These are phyloP conservation scores for Aaosphaeria arxii DNA, from an alignment of 2,329 filamentous ascomycete genomes.

Conservation along the genomic window DNA sequence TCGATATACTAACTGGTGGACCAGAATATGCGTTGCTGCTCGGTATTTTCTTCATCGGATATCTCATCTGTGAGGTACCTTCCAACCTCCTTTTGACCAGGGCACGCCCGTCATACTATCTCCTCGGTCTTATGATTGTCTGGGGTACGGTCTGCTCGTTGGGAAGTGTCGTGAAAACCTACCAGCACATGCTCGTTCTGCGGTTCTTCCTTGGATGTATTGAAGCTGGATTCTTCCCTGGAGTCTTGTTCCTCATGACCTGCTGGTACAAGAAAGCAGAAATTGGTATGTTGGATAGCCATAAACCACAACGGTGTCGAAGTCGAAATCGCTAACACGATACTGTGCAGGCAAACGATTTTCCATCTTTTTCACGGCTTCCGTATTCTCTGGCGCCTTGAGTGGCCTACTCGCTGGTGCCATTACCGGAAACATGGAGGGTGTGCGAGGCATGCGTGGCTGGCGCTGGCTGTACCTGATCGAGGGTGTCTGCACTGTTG, in stretches of 20 bases:
- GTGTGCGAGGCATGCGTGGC: conserved; percentile 2
- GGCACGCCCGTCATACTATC: background rate
- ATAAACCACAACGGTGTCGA: background rate
- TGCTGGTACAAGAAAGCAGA: background rate
- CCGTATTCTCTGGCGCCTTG: background rate
- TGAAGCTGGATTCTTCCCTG: background rate
- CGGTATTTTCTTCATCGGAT: background rate
- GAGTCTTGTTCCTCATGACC: background rate
- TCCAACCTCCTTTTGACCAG: background rate
- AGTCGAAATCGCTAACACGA: background rate
- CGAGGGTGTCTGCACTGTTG: conserved; percentile 25
- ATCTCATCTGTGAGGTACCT: background rate
- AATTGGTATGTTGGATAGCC: background rate
- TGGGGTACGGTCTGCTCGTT: background rate
- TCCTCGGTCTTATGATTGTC: background rate
- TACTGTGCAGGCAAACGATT: background rate
- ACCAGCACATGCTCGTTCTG: background rate
- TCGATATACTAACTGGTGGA: background rate
- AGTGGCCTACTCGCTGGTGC: conserved; percentile 5
- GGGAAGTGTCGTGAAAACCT: background rate
- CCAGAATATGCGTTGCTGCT: background rate
- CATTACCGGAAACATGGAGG: conserved; percentile 3
- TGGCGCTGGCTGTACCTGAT: conserved; percentile 1
- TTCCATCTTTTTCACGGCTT: background rate
- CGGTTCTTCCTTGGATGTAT: background rate